Conservation (phyloP, 2,329 filamentous ascomycete species). For the Pseudogymnoascus sp. region DNA sequence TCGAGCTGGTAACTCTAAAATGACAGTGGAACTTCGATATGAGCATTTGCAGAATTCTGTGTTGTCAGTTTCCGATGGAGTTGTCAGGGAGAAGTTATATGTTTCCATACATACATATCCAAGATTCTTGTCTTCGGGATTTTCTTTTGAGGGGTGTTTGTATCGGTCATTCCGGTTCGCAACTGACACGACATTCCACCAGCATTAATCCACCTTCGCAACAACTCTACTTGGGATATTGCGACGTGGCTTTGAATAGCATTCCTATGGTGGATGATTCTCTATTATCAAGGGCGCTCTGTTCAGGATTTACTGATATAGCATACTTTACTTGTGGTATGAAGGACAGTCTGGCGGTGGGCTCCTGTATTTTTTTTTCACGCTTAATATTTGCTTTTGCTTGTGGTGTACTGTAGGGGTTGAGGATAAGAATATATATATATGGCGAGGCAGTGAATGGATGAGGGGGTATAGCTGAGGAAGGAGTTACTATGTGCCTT, state of each 20-base stretch:
- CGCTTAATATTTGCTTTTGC: background rate
- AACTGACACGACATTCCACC: background rate
- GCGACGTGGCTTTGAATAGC: background rate
- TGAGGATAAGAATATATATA: background rate
- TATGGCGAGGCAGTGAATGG: background rate
- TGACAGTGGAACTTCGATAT: background rate
- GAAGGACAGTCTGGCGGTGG: background rate
- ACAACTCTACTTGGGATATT: background rate
- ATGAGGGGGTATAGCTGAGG: background rate
- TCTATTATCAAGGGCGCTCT: slow-evolving; percentile 2
- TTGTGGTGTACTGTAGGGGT: background rate
- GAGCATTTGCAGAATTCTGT: background rate
- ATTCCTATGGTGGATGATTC: background rate
- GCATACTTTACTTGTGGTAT: slow-evolving; percentile 2
- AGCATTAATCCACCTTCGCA: background rate
- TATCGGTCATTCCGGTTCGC: background rate
- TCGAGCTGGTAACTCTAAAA: background rate
- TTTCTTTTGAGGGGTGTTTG: background rate
- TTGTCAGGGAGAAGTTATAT: background rate
- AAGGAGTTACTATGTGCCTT: background rate
- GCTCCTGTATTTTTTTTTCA: background rate
- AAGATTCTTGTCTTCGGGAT: background rate
- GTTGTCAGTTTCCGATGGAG: background rate
- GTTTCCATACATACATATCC: slow-evolving; percentile 7
- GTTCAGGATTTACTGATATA: slow-evolving; percentile 1